Conservation (phyloP, 2,329 filamentous ascomycete species). For the Helotiales sp. region DNA sequence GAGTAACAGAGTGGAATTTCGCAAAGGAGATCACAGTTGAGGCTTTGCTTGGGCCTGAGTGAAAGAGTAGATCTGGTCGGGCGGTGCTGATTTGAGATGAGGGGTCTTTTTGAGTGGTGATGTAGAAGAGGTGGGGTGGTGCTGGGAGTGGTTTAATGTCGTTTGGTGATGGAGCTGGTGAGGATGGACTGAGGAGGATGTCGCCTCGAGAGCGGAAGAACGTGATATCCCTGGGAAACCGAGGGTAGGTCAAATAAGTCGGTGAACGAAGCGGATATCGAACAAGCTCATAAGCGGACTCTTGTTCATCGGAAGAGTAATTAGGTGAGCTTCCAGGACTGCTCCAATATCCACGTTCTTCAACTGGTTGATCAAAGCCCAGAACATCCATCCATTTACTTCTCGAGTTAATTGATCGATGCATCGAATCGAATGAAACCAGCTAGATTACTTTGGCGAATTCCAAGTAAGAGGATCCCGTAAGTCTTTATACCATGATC, state of each 20-base stretch:
- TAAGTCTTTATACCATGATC: conserved; percentile 4
- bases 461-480: not conserved
- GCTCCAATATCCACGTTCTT: conserved; percentile 6
- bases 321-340: not conserved
- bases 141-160: conserved; percentile 33
- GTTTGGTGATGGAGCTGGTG: conserved; percentile 31
- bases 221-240: conserved; percentile 37
- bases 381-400: conserved; percentile 41
- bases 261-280: conserved; percentile 4
- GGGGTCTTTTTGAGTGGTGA: conserved; percentile 33
- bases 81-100: conserved; percentile 17
- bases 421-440: conserved; percentile 13
- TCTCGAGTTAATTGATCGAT: conserved; percentile 31
- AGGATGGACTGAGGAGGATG: conserved; percentile 35
- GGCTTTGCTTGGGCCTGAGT: conserved; percentile 33
- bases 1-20: conserved; percentile 35
- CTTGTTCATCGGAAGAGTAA: not conserved
- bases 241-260: conserved; percentile 25
- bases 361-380: conserved; percentile 37
- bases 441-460: not conserved
- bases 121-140: conserved; percentile 38
- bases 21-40: conserved; percentile 35
- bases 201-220: conserved; percentile 34
- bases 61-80: conserved; percentile 36
- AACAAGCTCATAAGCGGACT: conserved; percentile 3